Percentiles rank a stretch among this genome's conserved stretches.
phyloP scores from a whole-genome alignment of 148 eudicot species.

The Spergularia bocconei region DNA sequence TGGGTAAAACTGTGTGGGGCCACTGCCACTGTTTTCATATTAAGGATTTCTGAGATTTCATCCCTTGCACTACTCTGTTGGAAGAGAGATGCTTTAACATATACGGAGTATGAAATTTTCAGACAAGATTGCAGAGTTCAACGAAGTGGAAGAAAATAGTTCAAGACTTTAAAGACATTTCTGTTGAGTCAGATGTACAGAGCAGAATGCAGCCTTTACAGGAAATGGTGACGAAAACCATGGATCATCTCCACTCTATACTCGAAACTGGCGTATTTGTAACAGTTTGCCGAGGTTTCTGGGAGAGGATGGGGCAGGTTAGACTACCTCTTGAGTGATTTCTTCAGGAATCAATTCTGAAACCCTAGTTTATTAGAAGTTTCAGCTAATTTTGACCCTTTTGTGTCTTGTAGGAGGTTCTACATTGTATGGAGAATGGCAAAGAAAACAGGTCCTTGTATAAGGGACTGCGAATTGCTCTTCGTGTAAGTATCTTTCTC shows the following conservation, averaged over 20 bases:
- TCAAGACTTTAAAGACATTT: conserved; percentile 57
- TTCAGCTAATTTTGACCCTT: conserved; percentile 12
- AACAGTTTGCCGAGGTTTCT: conserved; percentile 56
- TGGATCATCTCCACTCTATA: conserved; percentile 52
- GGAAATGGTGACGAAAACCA: conserved; percentile 47
- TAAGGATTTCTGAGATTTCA: no score
- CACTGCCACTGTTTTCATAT: no score
- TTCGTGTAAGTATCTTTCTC: conserved; percentile 47
- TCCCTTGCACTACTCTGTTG: no score
- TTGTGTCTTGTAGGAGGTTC: conserved; percentile 43
- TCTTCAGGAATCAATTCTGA: background rate
- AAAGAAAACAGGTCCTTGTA: conserved; percentile 69
- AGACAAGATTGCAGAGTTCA: conserved; percentile 55
- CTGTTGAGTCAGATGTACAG: conserved; percentile 52
- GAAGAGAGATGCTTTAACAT: no score
- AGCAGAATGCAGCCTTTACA: conserved; percentile 64
- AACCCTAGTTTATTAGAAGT: background rate
- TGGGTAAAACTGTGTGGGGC: background rate
- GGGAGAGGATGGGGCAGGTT: conserved; percentile 83
- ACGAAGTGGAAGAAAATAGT: conserved; percentile 71
- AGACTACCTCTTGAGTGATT: background rate
- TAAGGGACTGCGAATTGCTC: conserved; percentile 65
- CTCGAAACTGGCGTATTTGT: conserved; percentile 55
- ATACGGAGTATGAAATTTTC: background rate
- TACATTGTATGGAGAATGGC: conserved; percentile 51